Evolutionary conservation across 2,329 filamentous ascomycete species (phyloP).

Genomic region (Fusarium proliferatum): DNA sequence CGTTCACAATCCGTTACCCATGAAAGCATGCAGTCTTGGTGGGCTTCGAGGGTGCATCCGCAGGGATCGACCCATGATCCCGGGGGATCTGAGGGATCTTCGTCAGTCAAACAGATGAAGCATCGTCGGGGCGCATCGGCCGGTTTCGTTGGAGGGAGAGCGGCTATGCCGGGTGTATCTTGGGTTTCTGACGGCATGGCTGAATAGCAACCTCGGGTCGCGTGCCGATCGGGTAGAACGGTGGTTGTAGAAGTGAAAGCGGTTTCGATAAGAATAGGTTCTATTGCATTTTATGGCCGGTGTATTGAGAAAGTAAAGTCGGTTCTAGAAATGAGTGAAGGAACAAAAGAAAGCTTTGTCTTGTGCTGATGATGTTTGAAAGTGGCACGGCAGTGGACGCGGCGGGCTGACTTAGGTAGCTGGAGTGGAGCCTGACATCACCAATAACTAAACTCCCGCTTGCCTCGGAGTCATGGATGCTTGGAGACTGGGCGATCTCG

Average conservation of each 20-base stretch:
- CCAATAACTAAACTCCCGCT: neutral
- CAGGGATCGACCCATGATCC: conserved; percentile 86
- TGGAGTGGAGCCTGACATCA: conserved; percentile 37
- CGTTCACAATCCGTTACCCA: conserved; percentile 93
- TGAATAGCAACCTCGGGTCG: conserved; percentile 23
- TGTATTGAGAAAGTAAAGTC: neutral
- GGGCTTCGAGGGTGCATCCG: conserved; percentile 88
- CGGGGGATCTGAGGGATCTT: conserved; percentile 60
- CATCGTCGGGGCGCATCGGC: conserved; percentile 58
- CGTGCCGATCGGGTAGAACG: conserved; percentile 17
- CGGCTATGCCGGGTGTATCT: conserved; percentile 2
- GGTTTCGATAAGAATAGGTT: neutral
- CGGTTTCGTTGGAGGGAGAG: conserved; percentile 4
- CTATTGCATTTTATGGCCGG: conserved; percentile 22
- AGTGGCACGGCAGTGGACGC: conserved; percentile 15
- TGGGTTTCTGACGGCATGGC: conserved; percentile 28
- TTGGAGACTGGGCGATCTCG: neutral
- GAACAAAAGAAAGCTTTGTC: conserved; percentile 6
- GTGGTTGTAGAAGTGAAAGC: neutral
- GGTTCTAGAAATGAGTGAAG: neutral
- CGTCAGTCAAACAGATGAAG: conserved; percentile 72
- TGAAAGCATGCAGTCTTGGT: conserved; percentile 88
- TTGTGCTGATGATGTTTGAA: conserved; percentile 17
- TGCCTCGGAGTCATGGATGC: conserved; percentile 6
- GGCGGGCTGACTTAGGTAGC: conserved; percentile 16